These are phyloP conservation scores for Melanogaster broomeanus DNA, from an alignment of 768 basidiomycete genomes.

Conservation along the genomic window DNA sequence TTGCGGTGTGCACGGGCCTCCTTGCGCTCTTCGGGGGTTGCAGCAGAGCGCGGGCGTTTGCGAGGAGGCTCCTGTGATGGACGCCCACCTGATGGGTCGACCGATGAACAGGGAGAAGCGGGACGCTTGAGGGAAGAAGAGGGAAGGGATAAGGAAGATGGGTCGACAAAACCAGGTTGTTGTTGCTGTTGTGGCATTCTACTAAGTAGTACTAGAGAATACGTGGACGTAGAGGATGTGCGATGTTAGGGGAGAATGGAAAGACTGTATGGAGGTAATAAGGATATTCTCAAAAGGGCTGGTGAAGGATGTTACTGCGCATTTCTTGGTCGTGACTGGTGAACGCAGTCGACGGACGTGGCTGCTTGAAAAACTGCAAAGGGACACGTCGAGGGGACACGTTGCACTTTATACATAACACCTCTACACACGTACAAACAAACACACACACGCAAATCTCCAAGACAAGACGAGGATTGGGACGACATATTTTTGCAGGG, in stretches of 20 bases:
- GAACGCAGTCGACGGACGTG: conserved; percentile 19
- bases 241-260: neutral
- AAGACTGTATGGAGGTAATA: conserved; percentile 12
- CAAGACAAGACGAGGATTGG: too few species aligned
- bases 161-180: conserved; percentile 34
- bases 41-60: conserved; percentile 69
- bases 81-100: conserved; percentile 8
- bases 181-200: conserved; percentile 26
- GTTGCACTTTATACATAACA: conserved; percentile 32
- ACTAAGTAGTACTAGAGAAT: neutral
- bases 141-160: conserved; percentile 40
- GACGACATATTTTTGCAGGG: too few species aligned
- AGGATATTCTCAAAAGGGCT: conserved; percentile 18
- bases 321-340: conserved; percentile 8
- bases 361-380: conserved; percentile 15
- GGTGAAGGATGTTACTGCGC: conserved; percentile 4
- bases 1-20: conserved; percentile 91
- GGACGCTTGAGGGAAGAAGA: conserved; percentile 32
- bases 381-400: conserved; percentile 30
- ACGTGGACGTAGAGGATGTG: neutral
- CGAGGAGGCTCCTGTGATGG: conserved; percentile 54
- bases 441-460: too few species aligned
- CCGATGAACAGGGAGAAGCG: conserved; percentile 26
- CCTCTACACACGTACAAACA: conserved; percentile 23
- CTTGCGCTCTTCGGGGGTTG: conserved; percentile 74